These are phyloP conservation scores for Aspergillus biplanus DNA, from an alignment of 495 filamentous ascomycete species.

Conservation along the genomic window DNA sequence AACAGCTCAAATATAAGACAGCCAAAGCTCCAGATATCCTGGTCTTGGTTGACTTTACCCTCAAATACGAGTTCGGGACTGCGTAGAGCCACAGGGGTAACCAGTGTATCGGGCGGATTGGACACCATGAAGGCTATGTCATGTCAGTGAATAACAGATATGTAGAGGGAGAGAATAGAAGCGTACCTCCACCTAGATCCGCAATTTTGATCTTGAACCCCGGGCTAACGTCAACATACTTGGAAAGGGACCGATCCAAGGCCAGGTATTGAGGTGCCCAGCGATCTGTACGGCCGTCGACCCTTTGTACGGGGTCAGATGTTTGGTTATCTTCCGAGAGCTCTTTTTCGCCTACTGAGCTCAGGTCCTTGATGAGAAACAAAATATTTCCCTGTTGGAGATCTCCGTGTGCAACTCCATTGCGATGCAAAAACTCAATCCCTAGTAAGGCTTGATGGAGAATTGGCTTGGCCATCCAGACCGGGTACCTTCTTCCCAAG, in stretches of 20 bases:
- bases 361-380: constrained; percentile 33
- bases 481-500: constrained; percentile 39
- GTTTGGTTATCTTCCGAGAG: constrained; percentile 30
- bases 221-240: constrained; percentile 23
- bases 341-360: constrained; percentile 20
- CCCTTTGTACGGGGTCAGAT: constrained; percentile 34
- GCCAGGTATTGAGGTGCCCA: constrained; percentile 45
- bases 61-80: background rate
- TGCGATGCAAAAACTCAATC: constrained; percentile 45
- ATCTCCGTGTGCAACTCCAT: constrained; percentile 50
- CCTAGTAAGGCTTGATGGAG: constrained; percentile 44
- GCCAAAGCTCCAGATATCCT: background rate
- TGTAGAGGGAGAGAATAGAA: too few species aligned
- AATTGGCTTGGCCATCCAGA: constrained; percentile 44
- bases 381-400: constrained; percentile 50
- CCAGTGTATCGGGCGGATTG: background rate
- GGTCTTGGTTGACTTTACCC: background rate
- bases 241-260: constrained; percentile 33
- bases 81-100: background rate
- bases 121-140: too few species aligned
- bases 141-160: too few species aligned
- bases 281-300: constrained; percentile 38
- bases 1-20: background rate
- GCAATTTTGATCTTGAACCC: constrained; percentile 42
- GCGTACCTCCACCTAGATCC: constrained; percentile 41